Percentiles rank a stretch among this genome's conserved stretches.
Conservation (phyloP, 345 rosid species). For the Gossypium longicalyx region DNA sequence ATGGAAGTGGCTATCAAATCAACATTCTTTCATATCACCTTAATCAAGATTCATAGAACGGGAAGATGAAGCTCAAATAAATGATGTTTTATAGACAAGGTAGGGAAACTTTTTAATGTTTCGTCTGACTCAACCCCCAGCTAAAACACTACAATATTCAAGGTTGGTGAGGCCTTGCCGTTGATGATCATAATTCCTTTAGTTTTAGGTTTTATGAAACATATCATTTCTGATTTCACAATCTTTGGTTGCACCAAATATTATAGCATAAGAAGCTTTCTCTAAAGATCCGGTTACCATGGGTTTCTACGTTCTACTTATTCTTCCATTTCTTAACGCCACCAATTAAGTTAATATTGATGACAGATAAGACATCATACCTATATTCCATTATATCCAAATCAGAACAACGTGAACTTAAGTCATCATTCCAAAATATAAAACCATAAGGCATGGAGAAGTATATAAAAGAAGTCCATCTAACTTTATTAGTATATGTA, state of each 20-base stretch:
- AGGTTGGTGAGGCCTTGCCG: not conserved
- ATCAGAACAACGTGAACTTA: too few relatives aligned
- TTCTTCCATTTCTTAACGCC: too few relatives aligned
- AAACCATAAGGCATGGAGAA: too few relatives aligned
- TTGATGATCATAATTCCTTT: not conserved
- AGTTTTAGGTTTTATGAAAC: not conserved
- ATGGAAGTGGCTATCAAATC: not conserved
- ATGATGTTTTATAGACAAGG: not conserved
- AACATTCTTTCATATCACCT: not conserved
- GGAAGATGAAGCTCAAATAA: not conserved
- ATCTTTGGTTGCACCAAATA: not conserved
- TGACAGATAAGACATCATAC: not conserved
- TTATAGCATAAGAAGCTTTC: not conserved
- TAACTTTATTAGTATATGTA: not conserved
- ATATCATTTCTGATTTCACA: not conserved
- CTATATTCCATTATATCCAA: not conserved
- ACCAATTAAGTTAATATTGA: not conserved
- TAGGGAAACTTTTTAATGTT: not conserved
- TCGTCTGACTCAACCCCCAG: not conserved
- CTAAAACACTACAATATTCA: not conserved
- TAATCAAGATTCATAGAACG: not conserved
- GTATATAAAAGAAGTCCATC: too few relatives aligned
- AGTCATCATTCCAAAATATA: too few relatives aligned
- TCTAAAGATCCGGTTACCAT: not conserved
- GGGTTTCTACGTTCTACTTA: too few relatives aligned